Evolutionary conservation across 352 stramenopile genomes (phyloP), one percentile per base, ranked within the genome.

Genomic region (Halophytophthora batemanensis): DNA sequence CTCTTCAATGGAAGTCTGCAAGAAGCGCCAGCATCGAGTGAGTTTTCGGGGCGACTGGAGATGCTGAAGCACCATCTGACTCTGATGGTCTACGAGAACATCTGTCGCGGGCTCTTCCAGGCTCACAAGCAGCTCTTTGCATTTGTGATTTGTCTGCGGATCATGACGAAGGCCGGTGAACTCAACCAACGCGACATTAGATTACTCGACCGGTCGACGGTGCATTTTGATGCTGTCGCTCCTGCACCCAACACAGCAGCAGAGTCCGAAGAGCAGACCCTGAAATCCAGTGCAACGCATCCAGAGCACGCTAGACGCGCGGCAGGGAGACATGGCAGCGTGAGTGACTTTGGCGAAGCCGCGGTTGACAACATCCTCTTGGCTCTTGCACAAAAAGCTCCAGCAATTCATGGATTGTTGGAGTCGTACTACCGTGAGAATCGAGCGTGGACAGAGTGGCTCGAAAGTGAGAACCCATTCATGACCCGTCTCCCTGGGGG

Each of bases 41-140:
- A 41, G 2, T 38, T 91, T 0, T 46, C 65, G 0, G 53, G 53
- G 21, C 71, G 81, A 13, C 52, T 93, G 2, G 52, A 64, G 7
- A 70, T 53, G 12, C 54, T 93, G 0, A 60, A 68, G n/a, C 35
- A 40, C 2, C 66, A 82, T 12, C 45, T 89, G 12, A 86, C 74
- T 34, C 22, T 74, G 11, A 53, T 74, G n/a, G 64, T 91, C 17
- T 87, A 86, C 18, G 62, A 63, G 6, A 92, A 90, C 54, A 84
- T 93, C 38, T 78, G 74, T 10, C 79, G 79, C 6, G 74, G 80
- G 1, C 58, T 93, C 7, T 91, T 90, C 35, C 67, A 87, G 47
- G 61, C 58, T 0, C 77, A 92, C 47, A 81, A 82, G 31, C 47
- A 85, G 3, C 64, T 92, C 0, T 88, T 93, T 40, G 71, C 82